Conservation (phyloP, 805 yeast genomes). For the Lipomyces orientalis region DNA sequence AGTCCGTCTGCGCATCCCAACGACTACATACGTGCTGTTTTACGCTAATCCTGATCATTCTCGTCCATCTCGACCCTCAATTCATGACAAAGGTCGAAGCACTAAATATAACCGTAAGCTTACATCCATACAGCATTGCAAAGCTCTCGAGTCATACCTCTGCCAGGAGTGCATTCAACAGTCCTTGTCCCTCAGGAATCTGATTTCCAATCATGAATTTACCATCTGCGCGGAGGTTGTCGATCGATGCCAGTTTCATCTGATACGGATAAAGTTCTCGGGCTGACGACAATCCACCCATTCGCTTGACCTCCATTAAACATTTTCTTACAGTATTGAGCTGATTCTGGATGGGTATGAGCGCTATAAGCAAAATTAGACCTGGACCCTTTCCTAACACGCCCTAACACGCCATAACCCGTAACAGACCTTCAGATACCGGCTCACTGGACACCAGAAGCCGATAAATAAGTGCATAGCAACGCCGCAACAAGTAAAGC, state of each 20-base stretch:
- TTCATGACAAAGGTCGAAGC: constrained; percentile 92
- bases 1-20: not conserved
- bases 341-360: constrained; percentile 93
- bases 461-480: constrained; percentile 89
- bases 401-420: not conserved
- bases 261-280: constrained; percentile 96
- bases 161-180: constrained; percentile 55
- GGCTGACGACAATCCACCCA: constrained; percentile 87
- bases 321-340: constrained; percentile 89
- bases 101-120: constrained; percentile 41
- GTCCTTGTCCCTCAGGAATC: constrained; percentile 98
- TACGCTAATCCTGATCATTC: constrained; percentile 15
- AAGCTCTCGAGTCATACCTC: constrained; percentile 17
- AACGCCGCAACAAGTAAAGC: constrained; percentile 83
- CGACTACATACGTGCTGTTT: not conserved
- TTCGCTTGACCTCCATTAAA: constrained; percentile 82
- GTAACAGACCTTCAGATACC: constrained; percentile 66
- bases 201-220: constrained; percentile 86
- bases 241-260: constrained; percentile 88
- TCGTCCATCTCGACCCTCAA: constrained; percentile 67
- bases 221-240: constrained; percentile 86
- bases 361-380: constrained; percentile 48
- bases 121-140: not conserved
- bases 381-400: not conserved
- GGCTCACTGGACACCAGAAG: constrained; percentile 92